A percentile compares a stretch with the other conserved stretches of the same genome.
These are phyloP conservation scores for Porphyra umbilicalis DNA, from an alignment of 31 red algal species.

Conservation along the genomic window DNA sequence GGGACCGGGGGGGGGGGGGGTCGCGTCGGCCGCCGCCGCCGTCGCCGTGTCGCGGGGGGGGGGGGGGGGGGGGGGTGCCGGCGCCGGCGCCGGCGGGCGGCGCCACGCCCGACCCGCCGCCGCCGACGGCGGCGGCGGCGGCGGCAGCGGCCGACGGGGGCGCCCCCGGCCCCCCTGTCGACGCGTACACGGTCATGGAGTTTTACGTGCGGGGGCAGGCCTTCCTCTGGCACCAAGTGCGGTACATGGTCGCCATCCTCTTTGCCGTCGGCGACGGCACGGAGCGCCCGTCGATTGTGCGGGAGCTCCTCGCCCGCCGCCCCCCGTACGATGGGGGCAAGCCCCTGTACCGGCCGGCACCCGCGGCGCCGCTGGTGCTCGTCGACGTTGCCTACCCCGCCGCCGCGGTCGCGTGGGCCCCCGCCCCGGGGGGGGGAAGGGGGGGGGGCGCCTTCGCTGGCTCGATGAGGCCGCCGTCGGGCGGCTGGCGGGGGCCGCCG, in stretches of 20 bases:
- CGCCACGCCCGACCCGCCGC: not conserved
- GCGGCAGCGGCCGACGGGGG: not conserved
- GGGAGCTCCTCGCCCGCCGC: slow-evolving; percentile 20
- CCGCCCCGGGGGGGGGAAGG: slow-evolving; percentile 3
- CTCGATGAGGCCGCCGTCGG: slow-evolving; percentile 16
- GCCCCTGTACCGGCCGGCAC: slow-evolving; percentile 70
- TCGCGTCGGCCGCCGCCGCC: not conserved
- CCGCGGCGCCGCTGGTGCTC: slow-evolving; percentile 71
- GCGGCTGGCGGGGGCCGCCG: slow-evolving; percentile 12
- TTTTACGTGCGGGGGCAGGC: slow-evolving; percentile 83
- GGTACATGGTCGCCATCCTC: slow-evolving; percentile 87
- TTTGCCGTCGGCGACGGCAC: slow-evolving; percentile 58
- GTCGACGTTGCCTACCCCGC: slow-evolving; percentile 51
- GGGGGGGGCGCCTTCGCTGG: slow-evolving; percentile 9
- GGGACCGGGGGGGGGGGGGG: not conserved
- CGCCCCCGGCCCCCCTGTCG: not conserved
- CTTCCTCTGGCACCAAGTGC: slow-evolving; percentile 94
- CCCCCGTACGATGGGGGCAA: slow-evolving; percentile 29
- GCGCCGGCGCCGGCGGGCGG: not conserved
- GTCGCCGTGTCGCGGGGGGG: not conserved
- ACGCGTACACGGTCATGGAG: slow-evolving; percentile 39
- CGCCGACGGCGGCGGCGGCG: slow-evolving; percentile 1
- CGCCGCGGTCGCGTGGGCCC: slow-evolving; percentile 21
- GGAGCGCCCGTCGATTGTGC: slow-evolving; percentile 46
- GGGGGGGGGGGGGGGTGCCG: not conserved